A percentile compares a stretch with the other conserved stretches of the same genome.
phyloP scores from a whole-genome alignment of 2,329 filamentous ascomycete genomes.

The Ascocoryne sarcoides region DNA sequence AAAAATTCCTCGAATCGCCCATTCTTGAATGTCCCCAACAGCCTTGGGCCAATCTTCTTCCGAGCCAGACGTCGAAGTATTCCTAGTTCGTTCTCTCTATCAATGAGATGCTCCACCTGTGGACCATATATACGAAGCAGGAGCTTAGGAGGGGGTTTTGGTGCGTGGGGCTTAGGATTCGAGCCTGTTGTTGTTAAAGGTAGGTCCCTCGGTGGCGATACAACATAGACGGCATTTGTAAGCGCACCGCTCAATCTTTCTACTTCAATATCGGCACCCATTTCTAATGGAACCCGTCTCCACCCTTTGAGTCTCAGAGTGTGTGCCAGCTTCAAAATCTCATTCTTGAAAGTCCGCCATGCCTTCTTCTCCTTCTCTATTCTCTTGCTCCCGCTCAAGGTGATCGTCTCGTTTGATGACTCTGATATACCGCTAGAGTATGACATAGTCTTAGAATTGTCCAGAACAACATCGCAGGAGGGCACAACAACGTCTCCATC shows the following conservation, averaged over 20 bases:
- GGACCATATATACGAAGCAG: conserved; percentile 89
- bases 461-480: conserved; percentile 72
- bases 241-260: conserved; percentile 80
- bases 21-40: conserved; percentile 88
- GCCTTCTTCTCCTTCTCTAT: conserved; percentile 62
- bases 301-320: conserved; percentile 87
- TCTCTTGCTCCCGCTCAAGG: conserved; percentile 35
- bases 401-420: conserved; percentile 31
- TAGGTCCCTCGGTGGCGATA: conserved; percentile 66
- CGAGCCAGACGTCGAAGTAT: conserved; percentile 79
- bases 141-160: conserved; percentile 48
- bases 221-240: conserved; percentile 94
- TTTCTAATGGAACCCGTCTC: conserved; percentile 69
- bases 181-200: conserved; percentile 30
- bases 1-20: conserved; percentile 95
- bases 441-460: conserved; percentile 82
- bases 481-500: conserved; percentile 81
- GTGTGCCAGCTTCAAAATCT: conserved; percentile 82
- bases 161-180: conserved; percentile 29
- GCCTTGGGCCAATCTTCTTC: conserved; percentile 85
- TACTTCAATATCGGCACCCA: conserved; percentile 59
- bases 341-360: conserved; percentile 83
- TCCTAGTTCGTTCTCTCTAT: conserved; percentile 79
- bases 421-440: conserved; percentile 50
- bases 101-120: conserved; percentile 91